Conservation (phyloP, 2,329 filamentous ascomycete genomes). For the Plenodomus lindquistii region DNA sequence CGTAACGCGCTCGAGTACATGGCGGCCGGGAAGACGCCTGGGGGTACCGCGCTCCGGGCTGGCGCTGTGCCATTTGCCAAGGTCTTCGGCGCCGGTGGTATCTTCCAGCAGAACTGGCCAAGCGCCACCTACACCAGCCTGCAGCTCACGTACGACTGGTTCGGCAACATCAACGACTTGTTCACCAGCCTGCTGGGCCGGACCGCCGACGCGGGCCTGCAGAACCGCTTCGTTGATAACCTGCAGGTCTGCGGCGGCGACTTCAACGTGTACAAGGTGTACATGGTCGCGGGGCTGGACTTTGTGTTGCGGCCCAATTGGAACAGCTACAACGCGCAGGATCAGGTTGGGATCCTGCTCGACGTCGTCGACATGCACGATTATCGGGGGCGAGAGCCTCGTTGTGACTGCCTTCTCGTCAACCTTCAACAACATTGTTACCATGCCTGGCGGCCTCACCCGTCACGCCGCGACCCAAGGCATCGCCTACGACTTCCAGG, state of each 20-base stretch:
- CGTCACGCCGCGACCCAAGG: background rate
- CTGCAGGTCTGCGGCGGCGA: constrained; percentile 1
- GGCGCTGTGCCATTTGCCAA: background rate
- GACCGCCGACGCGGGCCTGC: constrained; percentile 1
- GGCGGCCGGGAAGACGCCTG: background rate
- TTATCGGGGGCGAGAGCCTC: background rate
- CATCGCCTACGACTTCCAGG: background rate
- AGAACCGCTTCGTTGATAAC: constrained; percentile 1
- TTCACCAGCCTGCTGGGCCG: background rate
- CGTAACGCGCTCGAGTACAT: background rate
- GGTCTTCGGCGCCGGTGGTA: background rate
- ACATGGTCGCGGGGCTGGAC: background rate
- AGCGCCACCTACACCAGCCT: constrained; percentile 1
- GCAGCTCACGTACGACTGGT: background rate
- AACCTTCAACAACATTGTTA: constrained; percentile 1
- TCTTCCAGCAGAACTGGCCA: constrained; percentile 1
- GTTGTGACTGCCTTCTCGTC: constrained; percentile 1
- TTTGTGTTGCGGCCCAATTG: background rate
- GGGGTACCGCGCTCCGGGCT: background rate
- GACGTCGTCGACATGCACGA: constrained; percentile 1
- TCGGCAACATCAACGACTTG: constrained; percentile 1
- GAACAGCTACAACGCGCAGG: background rate
- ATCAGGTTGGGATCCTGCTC: background rate
- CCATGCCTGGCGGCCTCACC: background rate
- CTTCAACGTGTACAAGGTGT: background rate